Percentiles rank a stretch among this genome's conserved stretches.
These are phyloP conservation scores for Coemansia sp. DNA, from an alignment of 192 early-diverging fungal genomes.

Conservation along the genomic window DNA sequence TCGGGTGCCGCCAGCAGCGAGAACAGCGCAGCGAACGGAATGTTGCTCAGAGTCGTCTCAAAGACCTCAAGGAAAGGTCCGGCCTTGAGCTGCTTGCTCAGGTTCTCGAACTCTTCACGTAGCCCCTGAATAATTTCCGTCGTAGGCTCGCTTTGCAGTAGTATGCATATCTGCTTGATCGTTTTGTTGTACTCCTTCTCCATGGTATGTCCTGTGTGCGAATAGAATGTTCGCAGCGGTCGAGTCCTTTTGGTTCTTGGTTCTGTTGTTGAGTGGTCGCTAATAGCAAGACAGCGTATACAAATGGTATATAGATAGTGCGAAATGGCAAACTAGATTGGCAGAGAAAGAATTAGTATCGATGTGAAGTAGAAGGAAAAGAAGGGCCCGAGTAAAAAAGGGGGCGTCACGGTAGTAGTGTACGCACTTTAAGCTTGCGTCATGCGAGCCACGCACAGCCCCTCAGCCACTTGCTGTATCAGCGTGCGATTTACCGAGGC, in stretches of 20 bases:
- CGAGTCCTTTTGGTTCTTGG: neutral
- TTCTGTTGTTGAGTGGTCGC: neutral
- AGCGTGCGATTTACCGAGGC: neutral
- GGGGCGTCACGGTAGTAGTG: neutral
- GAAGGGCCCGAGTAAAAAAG: neutral
- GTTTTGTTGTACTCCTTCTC: slow-evolving; percentile 43
- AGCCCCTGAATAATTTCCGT: slow-evolving; percentile 45
- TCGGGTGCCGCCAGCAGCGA: slow-evolving; percentile 49
- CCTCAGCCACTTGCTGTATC: neutral
- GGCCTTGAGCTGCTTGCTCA: slow-evolving; percentile 47
- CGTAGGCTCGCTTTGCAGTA: slow-evolving; percentile 52
- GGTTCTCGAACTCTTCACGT: slow-evolving; percentile 37
- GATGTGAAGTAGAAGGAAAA: neutral
- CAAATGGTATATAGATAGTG: neutral
- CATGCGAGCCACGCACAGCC: neutral
- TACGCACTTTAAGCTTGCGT: slow-evolving; percentile 2
- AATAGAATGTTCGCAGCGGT: neutral
- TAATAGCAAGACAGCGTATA: slow-evolving; percentile 10
- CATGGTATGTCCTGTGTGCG: slow-evolving; percentile 3
- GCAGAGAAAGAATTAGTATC: neutral
- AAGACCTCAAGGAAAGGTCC: slow-evolving; percentile 54
- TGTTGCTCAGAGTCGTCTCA: slow-evolving; percentile 49
- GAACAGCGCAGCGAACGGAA: slow-evolving; percentile 50
- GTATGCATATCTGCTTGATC: slow-evolving; percentile 49
- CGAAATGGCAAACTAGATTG: slow-evolving; percentile 3